Evolutionary conservation across 495 filamentous ascomycete genomes (phyloP).

Genomic region (Thermothielavioides terrestris): DNA sequence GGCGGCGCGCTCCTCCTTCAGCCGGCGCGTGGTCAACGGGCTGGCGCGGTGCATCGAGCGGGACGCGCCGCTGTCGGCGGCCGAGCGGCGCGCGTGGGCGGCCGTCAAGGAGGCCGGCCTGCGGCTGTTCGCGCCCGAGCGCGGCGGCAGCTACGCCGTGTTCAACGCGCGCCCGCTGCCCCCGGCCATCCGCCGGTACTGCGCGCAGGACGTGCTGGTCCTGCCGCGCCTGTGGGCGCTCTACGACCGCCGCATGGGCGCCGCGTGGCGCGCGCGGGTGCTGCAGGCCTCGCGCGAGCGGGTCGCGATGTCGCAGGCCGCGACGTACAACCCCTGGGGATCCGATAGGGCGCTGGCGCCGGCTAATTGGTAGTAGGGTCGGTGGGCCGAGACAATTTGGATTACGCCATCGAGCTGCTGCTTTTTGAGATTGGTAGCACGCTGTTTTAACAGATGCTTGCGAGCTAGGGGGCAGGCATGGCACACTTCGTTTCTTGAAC

Average conservation of each 20-base stretch:
- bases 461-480: too few relatives aligned
- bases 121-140: not conserved
- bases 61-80: not conserved
- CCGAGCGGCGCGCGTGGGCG: not conserved
- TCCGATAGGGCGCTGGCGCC: not conserved
- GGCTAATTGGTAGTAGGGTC: not conserved
- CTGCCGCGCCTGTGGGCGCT: conserved; percentile 1
- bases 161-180: conserved; percentile 2
- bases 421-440: too few relatives aligned
- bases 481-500: too few relatives aligned
- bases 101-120: not conserved
- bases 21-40: conserved; percentile 23
- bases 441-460: too few relatives aligned
- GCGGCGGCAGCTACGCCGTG: not conserved
- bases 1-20: conserved; percentile 25
- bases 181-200: not conserved
- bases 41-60: conserved; percentile 40
- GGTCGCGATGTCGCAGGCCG: not conserved
- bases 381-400: too few relatives aligned
- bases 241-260: not conserved
- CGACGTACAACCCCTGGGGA: not conserved
- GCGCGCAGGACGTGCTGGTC: conserved; percentile 2
- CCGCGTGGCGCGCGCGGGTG: not conserved
- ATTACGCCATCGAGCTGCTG: too few relatives aligned
- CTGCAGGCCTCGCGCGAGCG: not conserved